Conservation (phyloP, 2,329 filamentous ascomycete species). For the Periconia digitata region DNA sequence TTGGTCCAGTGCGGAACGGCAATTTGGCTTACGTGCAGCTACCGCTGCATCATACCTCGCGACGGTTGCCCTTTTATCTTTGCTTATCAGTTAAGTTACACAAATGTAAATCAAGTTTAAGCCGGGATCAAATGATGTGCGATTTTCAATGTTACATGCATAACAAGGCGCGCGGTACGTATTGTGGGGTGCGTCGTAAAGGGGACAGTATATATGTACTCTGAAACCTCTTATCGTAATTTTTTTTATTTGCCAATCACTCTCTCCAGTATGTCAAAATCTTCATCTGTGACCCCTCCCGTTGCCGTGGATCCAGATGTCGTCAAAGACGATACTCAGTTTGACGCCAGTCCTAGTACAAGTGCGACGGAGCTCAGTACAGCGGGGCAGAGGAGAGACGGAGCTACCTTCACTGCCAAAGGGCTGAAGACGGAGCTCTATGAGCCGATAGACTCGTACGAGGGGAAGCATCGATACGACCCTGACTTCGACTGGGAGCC, state of each 20-base stretch:
- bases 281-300: conserved; percentile 4
- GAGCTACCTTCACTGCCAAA: conserved; percentile 38
- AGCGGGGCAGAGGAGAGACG: conserved; percentile 16
- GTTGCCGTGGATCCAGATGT: conserved; percentile 11
- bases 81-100: no score
- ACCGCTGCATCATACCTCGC: background rate
- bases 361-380: conserved; percentile 16
- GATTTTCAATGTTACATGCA: no score
- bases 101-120: no score
- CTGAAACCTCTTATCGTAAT: background rate
- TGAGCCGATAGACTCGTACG: conserved; percentile 58
- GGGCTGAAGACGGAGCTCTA: conserved; percentile 45
- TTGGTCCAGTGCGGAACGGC: background rate
- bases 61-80: no score
- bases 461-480: conserved; percentile 62
- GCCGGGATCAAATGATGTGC: no score
- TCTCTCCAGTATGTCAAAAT: conserved; percentile 6
- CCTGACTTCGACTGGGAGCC: conserved; percentile 58
- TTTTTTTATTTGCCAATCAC: background rate
- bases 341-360: conserved; percentile 18
- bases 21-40: background rate
- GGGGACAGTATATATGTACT: background rate
- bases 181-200: background rate
- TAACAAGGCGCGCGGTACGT: no score
- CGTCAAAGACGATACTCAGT: conserved; percentile 18